Evolutionary conservation across 2,329 filamentous ascomycete genomes (phyloP), one percentile per base, ranked within the genome.

Genomic region (Microsporum canis): DNA sequence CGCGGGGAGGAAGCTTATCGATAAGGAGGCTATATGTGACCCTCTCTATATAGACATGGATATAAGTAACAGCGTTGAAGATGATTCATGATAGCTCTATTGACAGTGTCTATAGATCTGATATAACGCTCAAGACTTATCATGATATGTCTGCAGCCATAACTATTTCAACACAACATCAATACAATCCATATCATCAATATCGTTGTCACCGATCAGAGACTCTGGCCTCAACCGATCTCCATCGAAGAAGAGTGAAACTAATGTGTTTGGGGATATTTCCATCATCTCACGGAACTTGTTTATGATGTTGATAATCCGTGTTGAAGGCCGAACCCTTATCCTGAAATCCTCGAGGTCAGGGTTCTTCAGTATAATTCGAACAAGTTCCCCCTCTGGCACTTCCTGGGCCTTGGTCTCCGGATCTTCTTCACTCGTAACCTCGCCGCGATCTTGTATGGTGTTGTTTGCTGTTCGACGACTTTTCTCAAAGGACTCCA

Each of bases 161-260:
- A 10, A 17, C 57, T 56, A 84, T 65, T 79, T 83, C 60, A 91
- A 73, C 65, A 87, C 80, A 27, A 94, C 87, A 72, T 95, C 89
- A 38, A 95, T 76, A 33, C 81, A 79, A 70, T 92, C 88, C 76
- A 85, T 79, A 67, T 95, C 87, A 53, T 84, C 83, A 45, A 95
- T 82, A 17, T 90, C 89, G 1, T 85, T 81, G 39, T 88, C 84
- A 51, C 78, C 78, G 53, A 94, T 79, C 1, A 79, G 82, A 34
- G 77, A 75, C 1, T 83, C 77, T 17, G 82, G 80, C 12, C 86
- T 82, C 33, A 95, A 75, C 55, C 77, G 76, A 58, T 91, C 89
- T 12, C 90, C 90, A 66, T 95, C 90, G 72, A 90, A 91, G 66
- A 80, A 78, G 8, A 95, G 75, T 41, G 80, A 79, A 2, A 94